Base-by-base conservation (phyloP, 1,284 basidiomycete species). In the Rhodotorula sp. region DNA sequence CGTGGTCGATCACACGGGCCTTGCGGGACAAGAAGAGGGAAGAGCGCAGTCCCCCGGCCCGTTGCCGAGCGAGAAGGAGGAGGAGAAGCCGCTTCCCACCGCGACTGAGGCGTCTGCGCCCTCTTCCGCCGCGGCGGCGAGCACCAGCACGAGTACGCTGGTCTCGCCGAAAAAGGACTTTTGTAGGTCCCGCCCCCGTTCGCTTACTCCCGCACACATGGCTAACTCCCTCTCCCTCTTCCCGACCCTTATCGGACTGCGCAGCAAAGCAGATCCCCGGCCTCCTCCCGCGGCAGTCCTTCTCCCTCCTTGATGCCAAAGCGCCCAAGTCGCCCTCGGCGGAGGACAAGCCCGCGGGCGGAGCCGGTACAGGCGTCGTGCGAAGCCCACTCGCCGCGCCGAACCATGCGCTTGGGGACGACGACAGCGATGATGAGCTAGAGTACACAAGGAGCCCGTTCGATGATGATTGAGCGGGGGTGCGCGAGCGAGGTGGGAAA, bases 381-480 rank as follows among this genome's bases (percentile, higher is more conserved):
- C 50, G 37, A 37, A 58, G 46, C n/a, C 55, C 48, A 22, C 39
- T 63, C 21, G 5, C 22, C 12, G 62, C 62, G 39, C 62, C 62
- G 50, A 55, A 67, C 34, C 61, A 67, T 39, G 32, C 54, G 39
- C 54, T 67, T n/a, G 63, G 63, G 13, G 68, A 70, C 50, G 64
- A 71, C 34, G 50, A 51, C n/a, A 46, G 56, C 15, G 64, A 70
- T 22, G 66, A 69, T 39, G 69, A 71, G 22, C 59, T 75, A 27
- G 74, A 75, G 29, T 75, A 76, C 36, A 66, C 66, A 15, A 57
- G 58, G 61, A 66, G 50, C 9, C 75, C 75, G 39, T 76, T 76
- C 32, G 72, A 76, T 32, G 75, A 76, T 15, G 75, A 76, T 41
- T 70, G 51, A 53, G 53, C 41, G 48, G n/a, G 48, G 25, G 48